A percentile compares a stretch with the other conserved stretches of the same genome.
Conservation (phyloP, 495 filamentous ascomycete genomes). For the Podospora tetraspora region DNA sequence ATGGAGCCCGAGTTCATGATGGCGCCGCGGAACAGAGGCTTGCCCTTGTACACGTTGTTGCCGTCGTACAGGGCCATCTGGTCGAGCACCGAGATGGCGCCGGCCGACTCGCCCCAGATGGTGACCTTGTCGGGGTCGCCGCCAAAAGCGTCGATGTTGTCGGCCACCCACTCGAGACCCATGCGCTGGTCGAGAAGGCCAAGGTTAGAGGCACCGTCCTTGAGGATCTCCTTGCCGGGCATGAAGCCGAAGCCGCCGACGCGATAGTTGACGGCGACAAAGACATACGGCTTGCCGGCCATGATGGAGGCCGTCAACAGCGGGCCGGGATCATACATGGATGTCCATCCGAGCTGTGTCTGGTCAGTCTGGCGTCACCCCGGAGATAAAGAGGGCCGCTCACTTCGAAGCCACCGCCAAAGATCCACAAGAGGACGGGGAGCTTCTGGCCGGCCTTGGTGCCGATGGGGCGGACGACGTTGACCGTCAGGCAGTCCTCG, state of each 20-base stretch:
- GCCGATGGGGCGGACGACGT: conserved; percentile 57
- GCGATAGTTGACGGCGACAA: conserved; percentile 60
- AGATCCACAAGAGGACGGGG: conserved; percentile 72
- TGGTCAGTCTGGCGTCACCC: conserved; percentile 4
- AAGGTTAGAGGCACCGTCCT: conserved; percentile 57
- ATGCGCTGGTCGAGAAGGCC: conserved; percentile 64
- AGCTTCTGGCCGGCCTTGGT: conserved; percentile 50
- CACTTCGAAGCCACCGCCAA: conserved; percentile 62
- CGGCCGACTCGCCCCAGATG: conserved; percentile 70
- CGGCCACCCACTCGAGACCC: conserved; percentile 58
- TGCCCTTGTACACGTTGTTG: conserved; percentile 62
- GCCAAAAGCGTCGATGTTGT: conserved; percentile 64
- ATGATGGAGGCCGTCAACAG: conserved; percentile 49
- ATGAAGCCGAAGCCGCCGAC: conserved; percentile 57
- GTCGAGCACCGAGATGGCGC: conserved; percentile 64
- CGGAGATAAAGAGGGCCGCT: conserved; percentile 2
- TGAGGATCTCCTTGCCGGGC: conserved; percentile 56
- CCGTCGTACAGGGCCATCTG: conserved; percentile 67
- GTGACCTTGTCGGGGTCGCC: conserved; percentile 62
- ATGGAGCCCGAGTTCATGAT: conserved; percentile 71
- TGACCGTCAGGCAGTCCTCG: conserved; percentile 66
- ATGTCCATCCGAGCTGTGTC: conserved; percentile 42
- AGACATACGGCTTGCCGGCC: conserved; percentile 56
- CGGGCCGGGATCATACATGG: conserved; percentile 53
- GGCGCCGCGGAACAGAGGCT: conserved; percentile 61